A percentile compares a stretch with the other conserved stretches of the same genome.
Conservation (phyloP, 495 filamentous ascomycete species). For the Patellaria atrata region DNA sequence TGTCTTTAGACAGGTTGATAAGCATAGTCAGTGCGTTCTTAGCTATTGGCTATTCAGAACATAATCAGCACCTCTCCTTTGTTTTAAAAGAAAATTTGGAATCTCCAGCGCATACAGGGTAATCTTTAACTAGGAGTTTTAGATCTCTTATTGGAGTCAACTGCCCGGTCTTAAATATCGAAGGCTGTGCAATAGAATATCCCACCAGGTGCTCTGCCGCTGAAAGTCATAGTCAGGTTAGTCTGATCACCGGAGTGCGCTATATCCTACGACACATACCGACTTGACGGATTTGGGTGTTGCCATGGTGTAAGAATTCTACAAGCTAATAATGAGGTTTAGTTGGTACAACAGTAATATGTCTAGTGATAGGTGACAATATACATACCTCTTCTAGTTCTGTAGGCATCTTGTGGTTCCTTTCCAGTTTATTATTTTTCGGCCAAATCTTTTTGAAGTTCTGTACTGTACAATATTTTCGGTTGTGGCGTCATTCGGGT, state of each 20-base stretch:
- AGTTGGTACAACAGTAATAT: neutral
- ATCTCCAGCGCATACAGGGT: conserved; percentile 38
- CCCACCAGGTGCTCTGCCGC: conserved; percentile 77
- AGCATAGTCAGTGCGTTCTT: conserved; percentile 87
- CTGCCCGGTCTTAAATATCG: conserved; percentile 69
- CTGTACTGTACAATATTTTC: too few species aligned
- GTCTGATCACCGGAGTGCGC: neutral
- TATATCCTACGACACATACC: conserved; percentile 36
- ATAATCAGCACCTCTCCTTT: conserved; percentile 2
- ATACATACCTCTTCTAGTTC: conserved; percentile 65
- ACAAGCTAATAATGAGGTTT: conserved; percentile 47
- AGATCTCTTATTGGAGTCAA: conserved; percentile 73
- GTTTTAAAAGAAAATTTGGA: neutral
- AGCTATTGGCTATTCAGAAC: conserved; percentile 52
- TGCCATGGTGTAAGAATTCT: conserved; percentile 81
- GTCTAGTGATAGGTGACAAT: neutral
- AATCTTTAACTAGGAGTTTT: conserved; percentile 75
- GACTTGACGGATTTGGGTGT: conserved; percentile 66
- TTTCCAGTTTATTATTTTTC: too few species aligned
- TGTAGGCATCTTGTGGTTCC: too few species aligned
- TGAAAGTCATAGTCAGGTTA: conserved; percentile 17
- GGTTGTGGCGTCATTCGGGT: too few species aligned
- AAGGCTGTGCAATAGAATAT: conserved; percentile 62
- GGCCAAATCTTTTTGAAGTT: too few species aligned
- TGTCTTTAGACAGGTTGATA: conserved; percentile 75